Evolutionary conservation across 2,329 filamentous ascomycete genomes (phyloP).

Genomic region (Didymella exigua): DNA sequence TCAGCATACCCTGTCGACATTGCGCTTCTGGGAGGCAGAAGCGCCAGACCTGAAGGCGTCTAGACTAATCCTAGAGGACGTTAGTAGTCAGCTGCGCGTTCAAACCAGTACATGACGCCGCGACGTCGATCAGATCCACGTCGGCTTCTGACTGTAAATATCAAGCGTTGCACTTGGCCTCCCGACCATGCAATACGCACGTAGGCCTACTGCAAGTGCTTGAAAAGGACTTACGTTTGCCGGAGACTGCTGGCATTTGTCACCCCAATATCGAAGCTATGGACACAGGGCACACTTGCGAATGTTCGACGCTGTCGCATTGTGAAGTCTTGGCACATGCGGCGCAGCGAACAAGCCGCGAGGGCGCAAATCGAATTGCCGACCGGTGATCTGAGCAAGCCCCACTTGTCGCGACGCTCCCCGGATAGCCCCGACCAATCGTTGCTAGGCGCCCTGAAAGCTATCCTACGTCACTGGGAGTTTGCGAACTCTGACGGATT

Average conservation of each 20-base stretch:
- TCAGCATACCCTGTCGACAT: conserved; percentile 11
- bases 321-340: no score
- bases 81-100: not conserved
- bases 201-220: no score
- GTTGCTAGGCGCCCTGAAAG: not conserved
- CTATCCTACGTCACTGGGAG: not conserved
- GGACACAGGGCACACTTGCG: no score
- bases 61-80: conserved; percentile 4
- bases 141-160: not conserved
- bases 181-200: no score
- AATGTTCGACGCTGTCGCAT: not conserved
- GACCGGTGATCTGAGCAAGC: not conserved
- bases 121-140: not conserved
- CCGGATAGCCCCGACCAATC: conserved; percentile 11
- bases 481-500: not conserved
- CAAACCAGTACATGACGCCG: not conserved
- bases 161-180: no score
- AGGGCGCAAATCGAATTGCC: not conserved
- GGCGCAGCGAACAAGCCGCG: not conserved
- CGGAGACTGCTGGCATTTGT: no score
- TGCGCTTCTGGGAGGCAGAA: conserved; percentile 27
- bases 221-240: no score
- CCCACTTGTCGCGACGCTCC: not conserved
- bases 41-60: conserved; percentile 21
- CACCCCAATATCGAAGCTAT: no score